Percentiles rank a stretch among this genome's conserved stretches.
Conservation (phyloP, 108 stramenopile genomes). For the Conticribra guillardii region DNA sequence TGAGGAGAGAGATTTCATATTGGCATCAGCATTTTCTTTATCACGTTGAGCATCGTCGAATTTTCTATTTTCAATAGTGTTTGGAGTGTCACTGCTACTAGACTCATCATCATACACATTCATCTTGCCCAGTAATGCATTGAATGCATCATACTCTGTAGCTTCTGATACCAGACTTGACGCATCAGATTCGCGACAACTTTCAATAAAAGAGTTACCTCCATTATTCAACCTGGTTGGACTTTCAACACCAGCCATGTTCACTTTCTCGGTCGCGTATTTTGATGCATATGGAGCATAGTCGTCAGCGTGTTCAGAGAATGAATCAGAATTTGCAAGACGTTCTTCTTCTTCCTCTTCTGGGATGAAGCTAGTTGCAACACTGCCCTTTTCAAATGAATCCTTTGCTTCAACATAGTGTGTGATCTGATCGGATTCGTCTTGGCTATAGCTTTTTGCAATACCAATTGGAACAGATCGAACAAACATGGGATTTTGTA, state of each 20-base stretch:
- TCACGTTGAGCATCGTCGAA: neutral
- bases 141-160: conserved; percentile 43
- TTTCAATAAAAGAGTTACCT: neutral
- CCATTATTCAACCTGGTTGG: conserved; percentile 4
- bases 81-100: conserved; percentile 13
- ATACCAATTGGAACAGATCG: conserved; percentile 48
- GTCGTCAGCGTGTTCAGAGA: neutral
- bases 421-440: conserved; percentile 9
- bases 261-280: conserved; percentile 8
- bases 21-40: conserved; percentile 18
- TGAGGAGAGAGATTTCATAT: neutral
- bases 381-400: neutral
- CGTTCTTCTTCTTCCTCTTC: conserved; percentile 6
- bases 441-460: conserved; percentile 43
- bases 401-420: neutral
- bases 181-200: conserved; percentile 2
- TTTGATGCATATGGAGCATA: conserved; percentile 26
- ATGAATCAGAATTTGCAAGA: neutral
- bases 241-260: neutral
- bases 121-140: conserved; percentile 36
- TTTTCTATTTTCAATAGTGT: conserved; percentile 2
- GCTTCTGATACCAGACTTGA: conserved; percentile 41
- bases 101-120: conserved; percentile 20
- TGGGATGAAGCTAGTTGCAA: neutral
- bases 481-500: conserved; percentile 34